Percentiles rank a stretch among this genome's conserved stretches.
These are phyloP conservation scores for Desmodesmus armatus DNA, from an alignment of 139 green algal genomes.

Conservation along the genomic window DNA sequence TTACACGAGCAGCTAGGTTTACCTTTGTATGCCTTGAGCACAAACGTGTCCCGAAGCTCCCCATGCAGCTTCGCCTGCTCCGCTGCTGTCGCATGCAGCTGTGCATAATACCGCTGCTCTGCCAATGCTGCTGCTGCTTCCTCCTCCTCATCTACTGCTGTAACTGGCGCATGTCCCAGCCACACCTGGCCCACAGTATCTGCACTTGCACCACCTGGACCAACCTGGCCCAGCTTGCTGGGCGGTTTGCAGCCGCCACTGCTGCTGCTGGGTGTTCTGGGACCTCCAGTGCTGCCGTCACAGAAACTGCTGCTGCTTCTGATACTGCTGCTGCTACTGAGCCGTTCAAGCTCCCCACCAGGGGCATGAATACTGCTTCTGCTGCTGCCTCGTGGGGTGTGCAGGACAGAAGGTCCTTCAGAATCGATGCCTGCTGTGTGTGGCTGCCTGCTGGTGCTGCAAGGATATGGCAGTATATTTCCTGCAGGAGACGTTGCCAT, in stretches of 20 bases:
- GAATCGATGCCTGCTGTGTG: no score
- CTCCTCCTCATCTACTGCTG: neutral
- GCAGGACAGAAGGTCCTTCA: no score
- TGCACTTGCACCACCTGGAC: neutral
- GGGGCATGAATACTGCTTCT: neutral
- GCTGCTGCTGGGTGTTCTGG: neutral
- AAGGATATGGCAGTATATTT: no score
- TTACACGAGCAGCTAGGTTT: neutral
- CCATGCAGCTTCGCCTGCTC: conserved; percentile 19
- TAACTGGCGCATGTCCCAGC: neutral
- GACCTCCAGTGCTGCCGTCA: neutral
- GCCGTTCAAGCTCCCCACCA: no score
- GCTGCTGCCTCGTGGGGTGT: neutral
- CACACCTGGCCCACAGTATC: neutral
- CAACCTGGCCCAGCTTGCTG: neutral
- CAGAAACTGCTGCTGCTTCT: conserved; percentile 3
- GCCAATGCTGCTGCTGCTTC: neutral
- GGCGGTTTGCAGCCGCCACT: neutral
- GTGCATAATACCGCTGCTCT: conserved; percentile 5
- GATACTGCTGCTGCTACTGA: neutral
- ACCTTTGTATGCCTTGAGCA: conserved; percentile 27
- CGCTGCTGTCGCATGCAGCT: neutral
- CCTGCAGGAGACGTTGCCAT: no score
- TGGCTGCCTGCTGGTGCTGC: no score
- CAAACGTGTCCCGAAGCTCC: conserved; percentile 3